phyloP scores from a whole-genome alignment of 140 eudicot species.

The Erigeron philadelphicus region DNA sequence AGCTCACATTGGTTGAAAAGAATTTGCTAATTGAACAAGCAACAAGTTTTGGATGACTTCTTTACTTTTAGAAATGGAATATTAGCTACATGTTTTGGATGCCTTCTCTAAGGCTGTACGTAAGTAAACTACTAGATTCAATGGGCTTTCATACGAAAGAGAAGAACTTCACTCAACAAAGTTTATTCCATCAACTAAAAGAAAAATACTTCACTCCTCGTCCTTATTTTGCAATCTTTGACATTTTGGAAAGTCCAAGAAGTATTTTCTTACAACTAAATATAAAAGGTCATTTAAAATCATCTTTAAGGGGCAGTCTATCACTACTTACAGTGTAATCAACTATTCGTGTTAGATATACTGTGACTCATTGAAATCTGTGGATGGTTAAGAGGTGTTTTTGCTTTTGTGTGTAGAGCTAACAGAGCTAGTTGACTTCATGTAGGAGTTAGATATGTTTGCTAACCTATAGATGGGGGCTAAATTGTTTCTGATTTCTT shows the following conservation, averaged over 20 bases:
- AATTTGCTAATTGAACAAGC: constrained; percentile 8
- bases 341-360: neutral
- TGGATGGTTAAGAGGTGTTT: constrained; percentile 9
- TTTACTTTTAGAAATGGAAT: constrained; percentile 18
- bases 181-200: neutral
- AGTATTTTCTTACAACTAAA: constrained; percentile 8
- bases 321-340: neutral
- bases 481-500: no score
- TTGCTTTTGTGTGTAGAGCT: neutral
- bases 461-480: constrained; percentile 7
- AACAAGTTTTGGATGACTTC: constrained; percentile 9
- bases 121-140: neutral
- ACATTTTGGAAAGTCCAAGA: constrained; percentile 4
- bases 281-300: neutral
- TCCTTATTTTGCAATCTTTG: neutral
- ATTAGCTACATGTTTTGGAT: neutral
- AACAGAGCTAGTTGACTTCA: neutral
- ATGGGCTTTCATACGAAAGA: neutral
- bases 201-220: neutral
- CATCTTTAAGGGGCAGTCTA: neutral
- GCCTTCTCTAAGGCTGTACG: neutral
- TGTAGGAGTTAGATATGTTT: neutral
- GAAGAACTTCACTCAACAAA: neutral
- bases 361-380: constrained; percentile 1
- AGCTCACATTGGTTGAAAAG: constrained; percentile 13